Evolutionary conservation across 1,139 yeast genomes (phyloP).

Genomic region (Debaryomycetaceae sp.): DNA sequence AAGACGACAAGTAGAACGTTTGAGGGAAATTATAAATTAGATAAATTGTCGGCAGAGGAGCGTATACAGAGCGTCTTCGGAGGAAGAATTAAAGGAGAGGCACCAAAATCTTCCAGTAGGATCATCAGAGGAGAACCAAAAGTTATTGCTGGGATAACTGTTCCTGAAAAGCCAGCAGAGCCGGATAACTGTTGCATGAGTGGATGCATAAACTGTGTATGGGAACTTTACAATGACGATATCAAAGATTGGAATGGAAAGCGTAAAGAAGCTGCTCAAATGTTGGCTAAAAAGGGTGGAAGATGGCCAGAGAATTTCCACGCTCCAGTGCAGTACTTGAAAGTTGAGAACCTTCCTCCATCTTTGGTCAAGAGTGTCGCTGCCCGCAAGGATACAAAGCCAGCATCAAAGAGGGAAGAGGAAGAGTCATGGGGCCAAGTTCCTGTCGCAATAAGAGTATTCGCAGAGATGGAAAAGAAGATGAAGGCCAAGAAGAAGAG

Average conservation of each 20-base stretch:
- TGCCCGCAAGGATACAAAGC: constrained; percentile 10
- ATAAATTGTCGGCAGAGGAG: constrained; percentile 42
- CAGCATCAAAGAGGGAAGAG: constrained; percentile 19
- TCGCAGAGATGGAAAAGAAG: constrained; percentile 77
- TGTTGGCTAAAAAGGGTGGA: constrained; percentile 46
- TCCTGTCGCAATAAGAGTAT: constrained; percentile 73
- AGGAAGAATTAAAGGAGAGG: constrained; percentile 54
- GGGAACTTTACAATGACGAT: constrained; percentile 91
- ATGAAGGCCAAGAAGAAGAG: constrained; percentile 39
- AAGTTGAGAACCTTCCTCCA: constrained; percentile 32
- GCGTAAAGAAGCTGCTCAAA: constrained; percentile 59
- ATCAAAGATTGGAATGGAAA: constrained; percentile 71
- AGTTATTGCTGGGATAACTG: constrained; percentile 65
- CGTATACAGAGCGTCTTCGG: constrained; percentile 54
- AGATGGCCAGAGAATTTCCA: constrained; percentile 82
- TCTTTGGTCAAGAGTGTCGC: constrained; percentile 23
- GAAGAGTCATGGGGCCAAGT: constrained; percentile 60
- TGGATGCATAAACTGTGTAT: constrained; percentile 94
- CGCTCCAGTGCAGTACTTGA: constrained; percentile 51
- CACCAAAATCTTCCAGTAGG: constrained; percentile 49
- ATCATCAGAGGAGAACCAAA: constrained; percentile 38
- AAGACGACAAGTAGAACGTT: constrained; percentile 25
- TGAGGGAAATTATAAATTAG: constrained; percentile 45
- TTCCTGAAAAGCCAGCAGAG: constrained; percentile 78
- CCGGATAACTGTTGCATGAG: constrained; percentile 98